Evolutionary conservation across 768 basidiomycete genomes (phyloP), one percentile per base, ranked within the genome.

Genomic region (Phallus indusiatus): DNA sequence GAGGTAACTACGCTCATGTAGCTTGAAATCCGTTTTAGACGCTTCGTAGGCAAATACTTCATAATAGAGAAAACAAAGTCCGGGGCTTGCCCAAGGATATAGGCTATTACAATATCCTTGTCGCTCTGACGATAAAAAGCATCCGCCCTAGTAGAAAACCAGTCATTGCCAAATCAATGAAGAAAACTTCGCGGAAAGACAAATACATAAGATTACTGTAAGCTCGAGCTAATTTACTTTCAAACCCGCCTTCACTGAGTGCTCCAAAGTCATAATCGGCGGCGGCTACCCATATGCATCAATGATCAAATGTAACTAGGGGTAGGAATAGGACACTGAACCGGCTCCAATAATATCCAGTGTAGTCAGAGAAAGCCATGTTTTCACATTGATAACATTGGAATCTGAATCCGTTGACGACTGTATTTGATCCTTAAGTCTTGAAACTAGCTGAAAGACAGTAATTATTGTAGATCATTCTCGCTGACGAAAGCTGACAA

Each of bases 281-380:
- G 18, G 53, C 57, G 14, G 55, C 55, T 56, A 36, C n/a, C n/a
- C 34, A 55, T 28, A 20, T 20, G 24, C 12, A 28, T 20, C 9
- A 24, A 20, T 34, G 2, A 42, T 12, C 14, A 14, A 42, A 11
- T 4, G 5, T n/a, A 4, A 33, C 14, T 28, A 54, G 2, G 28
- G 1, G 17, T 9, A 20, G 10, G 28, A 54, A 4, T 42, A 20
- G 21, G 16, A 22, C 21, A 21, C 35, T 54, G n/a, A 14, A 70
- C 69, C 60, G 59, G 64, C 66, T 17, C 69, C 69, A 12, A 70
- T 66, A 34, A 65, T 63, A 57, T 71, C 70, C 21, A 71, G 55
- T 10, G 70, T 67, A 54, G 64, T 53, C 18, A 61, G 56, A 1
- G 66, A 60, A 36, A 71, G 55, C 66, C 65, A 64, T 37, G 54